Percentiles rank a stretch among this genome's conserved stretches.
These are phyloP conservation scores for Saccharomyces pastorianus DNA, from an alignment of 1,139 yeast genomes.

Conservation along the genomic window DNA sequence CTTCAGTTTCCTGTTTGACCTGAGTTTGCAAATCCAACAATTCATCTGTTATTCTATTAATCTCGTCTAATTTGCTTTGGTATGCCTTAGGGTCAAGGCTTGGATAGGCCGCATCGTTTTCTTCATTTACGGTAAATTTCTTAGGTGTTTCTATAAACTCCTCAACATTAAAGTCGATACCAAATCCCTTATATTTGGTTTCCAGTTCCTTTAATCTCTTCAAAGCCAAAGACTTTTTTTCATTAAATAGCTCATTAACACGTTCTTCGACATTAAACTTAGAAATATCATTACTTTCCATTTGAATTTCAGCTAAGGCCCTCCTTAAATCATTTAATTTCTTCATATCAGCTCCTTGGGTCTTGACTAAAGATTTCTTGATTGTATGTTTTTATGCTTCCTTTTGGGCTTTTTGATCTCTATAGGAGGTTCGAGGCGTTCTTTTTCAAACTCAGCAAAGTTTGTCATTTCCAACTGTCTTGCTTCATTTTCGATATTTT, in stretches of 20 bases:
- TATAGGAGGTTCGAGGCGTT: slow-evolving; percentile 20
- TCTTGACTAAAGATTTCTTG: slow-evolving; percentile 4
- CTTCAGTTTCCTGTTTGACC: slow-evolving; percentile 2
- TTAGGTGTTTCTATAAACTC: slow-evolving; percentile 8
- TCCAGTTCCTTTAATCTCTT: slow-evolving; percentile 61
- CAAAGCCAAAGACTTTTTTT: slow-evolving; percentile 56
- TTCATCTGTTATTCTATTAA: slow-evolving; percentile 39
- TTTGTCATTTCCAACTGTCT: slow-evolving; percentile 82
- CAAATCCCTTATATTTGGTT: slow-evolving; percentile 50
- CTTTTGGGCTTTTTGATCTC: slow-evolving; percentile 7
- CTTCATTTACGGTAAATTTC: slow-evolving; percentile 7
- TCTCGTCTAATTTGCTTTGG: slow-evolving; percentile 41
- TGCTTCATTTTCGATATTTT: slow-evolving; percentile 74
- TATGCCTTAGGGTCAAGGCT: slow-evolving; percentile 38
- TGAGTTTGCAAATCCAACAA: slow-evolving; percentile 14
- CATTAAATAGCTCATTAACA: slow-evolving; percentile 48
- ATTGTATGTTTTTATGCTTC: slow-evolving; percentile 3
- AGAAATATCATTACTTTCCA: slow-evolving; percentile 66
- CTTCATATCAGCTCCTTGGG: slow-evolving; percentile 30
- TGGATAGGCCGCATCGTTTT: slow-evolving; percentile 9
- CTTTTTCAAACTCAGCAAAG: slow-evolving; percentile 41
- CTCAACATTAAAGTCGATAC: slow-evolving; percentile 41
- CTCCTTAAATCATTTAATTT: slow-evolving; percentile 47
- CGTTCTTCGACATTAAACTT: slow-evolving; percentile 47
- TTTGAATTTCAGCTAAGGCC: slow-evolving; percentile 53